Conservation (phyloP, 495 filamentous ascomycete species). For the Aspergillus avenaceus region DNA sequence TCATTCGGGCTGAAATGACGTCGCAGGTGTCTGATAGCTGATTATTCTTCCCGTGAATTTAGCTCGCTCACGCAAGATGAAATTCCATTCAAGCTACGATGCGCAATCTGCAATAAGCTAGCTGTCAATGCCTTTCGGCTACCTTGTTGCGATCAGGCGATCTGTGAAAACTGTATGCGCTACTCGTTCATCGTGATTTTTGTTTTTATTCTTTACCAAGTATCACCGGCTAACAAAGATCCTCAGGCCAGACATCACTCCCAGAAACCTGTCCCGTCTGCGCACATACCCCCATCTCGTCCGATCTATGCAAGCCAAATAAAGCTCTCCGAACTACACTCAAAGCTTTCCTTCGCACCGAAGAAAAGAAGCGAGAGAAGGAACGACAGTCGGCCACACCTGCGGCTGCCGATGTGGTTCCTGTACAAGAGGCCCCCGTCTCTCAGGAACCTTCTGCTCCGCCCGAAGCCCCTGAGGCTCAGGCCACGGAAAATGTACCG, state of each 20-base stretch:
- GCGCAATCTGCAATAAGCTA: slow-evolving; percentile 85
- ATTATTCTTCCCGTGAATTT: background rate
- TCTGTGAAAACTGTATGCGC: slow-evolving; percentile 82
- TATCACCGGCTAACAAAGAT: slow-evolving; percentile 22
- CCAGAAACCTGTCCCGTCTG: slow-evolving; percentile 86
- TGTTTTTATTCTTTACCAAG: background rate
- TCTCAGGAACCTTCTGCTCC: slow-evolving; percentile 13
- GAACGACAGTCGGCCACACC: slow-evolving; percentile 41
- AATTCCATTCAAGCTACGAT: slow-evolving; percentile 90
- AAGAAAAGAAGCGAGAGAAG: slow-evolving; percentile 78
- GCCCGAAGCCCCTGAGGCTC: slow-evolving; percentile 3
- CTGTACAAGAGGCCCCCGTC: slow-evolving; percentile 17
- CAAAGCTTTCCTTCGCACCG: slow-evolving; percentile 79
- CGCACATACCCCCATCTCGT: slow-evolving; percentile 79
- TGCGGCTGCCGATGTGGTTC: slow-evolving; percentile 20
- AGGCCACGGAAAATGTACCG: background rate
- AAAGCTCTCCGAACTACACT: slow-evolving; percentile 85
- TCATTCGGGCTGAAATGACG: background rate
- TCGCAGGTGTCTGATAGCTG: background rate
- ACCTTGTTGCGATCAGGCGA: slow-evolving; percentile 92
- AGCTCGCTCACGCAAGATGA: slow-evolving; percentile 80
- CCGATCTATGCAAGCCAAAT: slow-evolving; percentile 82
- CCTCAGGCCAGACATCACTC: slow-evolving; percentile 68
- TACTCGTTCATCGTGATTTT: background rate
- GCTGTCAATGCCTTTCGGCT: slow-evolving; percentile 87